Conservation (phyloP, 257 asterid species). For the Nicotiana noctiflora region DNA sequence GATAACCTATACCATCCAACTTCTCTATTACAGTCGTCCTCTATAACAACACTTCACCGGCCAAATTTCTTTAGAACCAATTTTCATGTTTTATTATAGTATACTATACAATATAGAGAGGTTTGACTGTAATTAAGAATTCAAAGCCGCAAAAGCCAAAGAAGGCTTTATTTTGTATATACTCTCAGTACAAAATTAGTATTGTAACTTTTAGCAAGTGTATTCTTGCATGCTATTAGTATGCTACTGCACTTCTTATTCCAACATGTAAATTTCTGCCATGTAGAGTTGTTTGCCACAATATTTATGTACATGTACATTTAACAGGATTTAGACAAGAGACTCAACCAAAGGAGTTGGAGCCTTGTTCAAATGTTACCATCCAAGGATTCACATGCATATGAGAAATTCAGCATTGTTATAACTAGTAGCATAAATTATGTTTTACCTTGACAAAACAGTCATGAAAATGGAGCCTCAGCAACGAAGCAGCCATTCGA, state of each 20-base stretch:
- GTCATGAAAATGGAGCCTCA: constrained; percentile 89
- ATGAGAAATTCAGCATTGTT: background rate
- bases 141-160: background rate
- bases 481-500: constrained; percentile 91
- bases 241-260: background rate
- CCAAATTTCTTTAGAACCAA: no score
- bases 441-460: constrained; percentile 75
- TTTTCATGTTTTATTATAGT: no score
- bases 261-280: background rate
- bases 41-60: no score
- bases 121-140: background rate
- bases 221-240: background rate
- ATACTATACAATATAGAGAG: no score
- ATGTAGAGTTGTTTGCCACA: background rate
- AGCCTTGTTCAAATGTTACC: background rate
- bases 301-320: background rate
- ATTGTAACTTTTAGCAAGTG: background rate
- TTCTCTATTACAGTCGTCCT: no score
- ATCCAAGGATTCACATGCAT: background rate
- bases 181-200: background rate
- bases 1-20: background rate
- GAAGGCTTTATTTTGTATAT: background rate
- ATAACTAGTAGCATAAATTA: background rate
- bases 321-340: background rate
- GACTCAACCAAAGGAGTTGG: background rate